Evolutionary conservation across 257 asterid species (phyloP).

Genomic region (Nyctanthes arbortristis): DNA sequence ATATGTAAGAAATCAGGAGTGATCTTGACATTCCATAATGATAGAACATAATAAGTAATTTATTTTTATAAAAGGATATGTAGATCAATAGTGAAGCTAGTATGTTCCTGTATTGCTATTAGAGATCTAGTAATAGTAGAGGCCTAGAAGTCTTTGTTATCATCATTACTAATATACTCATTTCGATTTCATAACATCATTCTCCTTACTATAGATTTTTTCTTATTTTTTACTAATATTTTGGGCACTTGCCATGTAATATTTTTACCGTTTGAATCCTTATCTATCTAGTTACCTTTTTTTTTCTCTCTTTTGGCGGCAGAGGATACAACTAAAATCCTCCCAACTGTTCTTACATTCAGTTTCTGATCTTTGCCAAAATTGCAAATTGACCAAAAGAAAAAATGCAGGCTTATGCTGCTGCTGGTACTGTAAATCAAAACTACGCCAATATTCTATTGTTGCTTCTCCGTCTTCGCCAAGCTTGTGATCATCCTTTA

Average conservation of each 20-base stretch:
- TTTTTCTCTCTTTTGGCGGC: slow-evolving; percentile 1
- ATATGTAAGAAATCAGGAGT: no score
- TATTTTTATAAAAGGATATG: no score
- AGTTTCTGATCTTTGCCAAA: slow-evolving; percentile 15
- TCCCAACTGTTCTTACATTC: slow-evolving; percentile 8
- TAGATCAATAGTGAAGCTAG: no score
- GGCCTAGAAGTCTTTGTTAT: no score
- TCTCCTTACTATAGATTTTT: no score
- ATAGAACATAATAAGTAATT: no score
- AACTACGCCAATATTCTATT: slow-evolving; percentile 91
- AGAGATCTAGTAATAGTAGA: no score
- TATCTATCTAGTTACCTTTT: slow-evolving; percentile 3
- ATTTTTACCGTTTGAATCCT: slow-evolving; percentile 1
- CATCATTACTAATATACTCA: no score
- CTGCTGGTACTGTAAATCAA: slow-evolving; percentile 96
- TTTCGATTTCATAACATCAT: no score
- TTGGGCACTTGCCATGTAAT: not conserved
- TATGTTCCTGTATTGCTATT: no score
- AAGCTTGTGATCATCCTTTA: slow-evolving; percentile 98
- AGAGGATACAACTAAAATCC: slow-evolving; percentile 15
- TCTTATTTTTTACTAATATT: no score
- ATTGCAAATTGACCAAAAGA: not conserved
- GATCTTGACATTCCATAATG: no score
- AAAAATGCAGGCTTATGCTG: slow-evolving; percentile 91
- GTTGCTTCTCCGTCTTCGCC: slow-evolving; percentile 98